Evolutionary conservation across 2,329 filamentous ascomycete species (phyloP), one percentile per base, ranked within the genome.

Genomic region (Fusarium coffeatum): DNA sequence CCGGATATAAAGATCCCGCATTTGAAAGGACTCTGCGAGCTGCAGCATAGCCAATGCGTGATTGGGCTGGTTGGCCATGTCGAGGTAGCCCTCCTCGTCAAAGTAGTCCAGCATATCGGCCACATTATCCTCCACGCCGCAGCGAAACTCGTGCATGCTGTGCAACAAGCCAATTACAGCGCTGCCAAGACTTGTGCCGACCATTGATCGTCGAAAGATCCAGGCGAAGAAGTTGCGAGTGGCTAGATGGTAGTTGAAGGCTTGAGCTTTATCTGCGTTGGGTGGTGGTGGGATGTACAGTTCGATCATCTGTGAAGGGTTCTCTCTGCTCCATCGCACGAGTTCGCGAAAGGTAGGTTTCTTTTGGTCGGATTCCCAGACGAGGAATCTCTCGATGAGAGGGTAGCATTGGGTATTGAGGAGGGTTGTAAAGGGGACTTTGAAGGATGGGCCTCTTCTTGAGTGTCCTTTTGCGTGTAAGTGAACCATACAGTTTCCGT

Each of bases 191-290:
- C 87, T 85, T 37, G 85, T 81, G 8, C 92, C 92, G 3, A 93
- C 92, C 34, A 94, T 76, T 1, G 92, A 88, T 64, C 86, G 86
- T 5, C 87, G 83, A 59, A 88, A 86, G 2, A 92, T 78, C 83
- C 90, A 94, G 6, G 92, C 92, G 62, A 94, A 90, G 72, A 93
- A 88, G 74, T 95, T 95, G 16, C 92, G 86, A 5, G 88, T 92
- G 2, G 89, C 87, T 8, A 93, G 76, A 72, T 93, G 90, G 77
- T 91, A 91, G 40, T 83, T 78, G 70, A 89, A 87, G 0, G 86
- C 81, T 64, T 89, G 84, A 6, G 85, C 82, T 68, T 85, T 84
- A 49, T 86, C 83, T 7, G 83, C 79, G 34, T 81, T 79, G 2
- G 84, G 76, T 1, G 91, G 90, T 2, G 90, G 83, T 4, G 92